A percentile compares a stretch with the other conserved stretches of the same genome.
These are phyloP conservation scores for Metschnikowia gruessii DNA, from an alignment of 805 yeast species.

Conservation along the genomic window DNA sequence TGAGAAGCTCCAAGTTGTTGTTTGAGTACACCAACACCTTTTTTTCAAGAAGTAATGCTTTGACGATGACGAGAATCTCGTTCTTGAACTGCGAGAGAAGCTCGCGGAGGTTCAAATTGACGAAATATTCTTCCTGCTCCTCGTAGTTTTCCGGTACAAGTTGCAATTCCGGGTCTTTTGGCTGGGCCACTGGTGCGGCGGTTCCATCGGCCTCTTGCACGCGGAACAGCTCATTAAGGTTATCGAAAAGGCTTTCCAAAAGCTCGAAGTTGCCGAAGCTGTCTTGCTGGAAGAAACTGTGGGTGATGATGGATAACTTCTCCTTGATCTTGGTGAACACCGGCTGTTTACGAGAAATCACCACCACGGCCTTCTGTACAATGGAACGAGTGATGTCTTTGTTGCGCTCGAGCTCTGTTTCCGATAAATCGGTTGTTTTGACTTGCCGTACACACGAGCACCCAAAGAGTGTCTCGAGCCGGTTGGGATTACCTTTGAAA, in stretches of 20 bases:
- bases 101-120: slow-evolving; percentile 72
- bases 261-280: slow-evolving; percentile 70
- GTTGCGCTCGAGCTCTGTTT: slow-evolving; percentile 42
- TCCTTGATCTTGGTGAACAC: slow-evolving; percentile 86
- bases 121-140: slow-evolving; percentile 39
- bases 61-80: slow-evolving; percentile 63
- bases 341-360: slow-evolving; percentile 75
- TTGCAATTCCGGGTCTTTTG: slow-evolving; percentile 13
- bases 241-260: slow-evolving; percentile 67
- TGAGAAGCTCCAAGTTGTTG: slow-evolving; percentile 72
- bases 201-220: slow-evolving; percentile 19
- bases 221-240: slow-evolving; percentile 42
- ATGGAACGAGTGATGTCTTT: slow-evolving; percentile 78
- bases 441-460: slow-evolving; percentile 91
- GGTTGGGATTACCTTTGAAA: slow-evolving; percentile 39
- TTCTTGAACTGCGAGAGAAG: slow-evolving; percentile 57
- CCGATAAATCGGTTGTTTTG: slow-evolving; percentile 53
- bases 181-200: slow-evolving; percentile 5
- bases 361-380: slow-evolving; percentile 88
- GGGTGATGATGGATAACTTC: slow-evolving; percentile 84
- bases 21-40: slow-evolving; percentile 70
- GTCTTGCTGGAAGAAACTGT: slow-evolving; percentile 77
- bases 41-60: slow-evolving; percentile 74
- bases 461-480: slow-evolving; percentile 76
- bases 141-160: slow-evolving; percentile 23